Base-by-base conservation (phyloP, 2,329 filamentous ascomycete species). In the Talaromyces verruculosus region DNA sequence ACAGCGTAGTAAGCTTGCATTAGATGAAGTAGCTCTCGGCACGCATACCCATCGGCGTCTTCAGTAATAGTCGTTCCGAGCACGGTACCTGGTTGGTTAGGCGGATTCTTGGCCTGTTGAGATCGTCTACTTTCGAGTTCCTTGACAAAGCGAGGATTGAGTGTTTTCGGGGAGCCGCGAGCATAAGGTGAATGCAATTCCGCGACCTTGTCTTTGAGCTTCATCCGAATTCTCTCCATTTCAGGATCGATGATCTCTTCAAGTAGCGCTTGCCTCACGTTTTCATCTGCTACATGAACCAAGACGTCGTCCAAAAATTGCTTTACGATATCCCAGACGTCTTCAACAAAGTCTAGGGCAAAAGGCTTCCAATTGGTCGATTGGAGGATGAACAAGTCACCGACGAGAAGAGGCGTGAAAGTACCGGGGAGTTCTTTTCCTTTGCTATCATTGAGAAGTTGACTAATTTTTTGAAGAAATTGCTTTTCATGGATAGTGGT, bases 141-240 rank as follows among this genome's bases (percentile, higher is more conserved):
- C 19, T 73, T 67, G 2, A 69, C 74, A 39, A 75, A 74, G 49
- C 73, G 74, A 30, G 73, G 73, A 63, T 79, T 79, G 65, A 76
- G 78, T 1, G 78, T 79, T 19, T 77, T 72, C 0, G 75, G 72
- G 65, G 76, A 74, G 0, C 75, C 70, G 33, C 45, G 63, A 51
- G 69, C 82, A 73, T 84, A 79, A 5, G 76, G 82, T 11, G 73
- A 70, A 0, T 88, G 72, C 1, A 89, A 70, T 61, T 84, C 79
- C 0, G 66, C 62, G 0, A 81, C 45, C 51, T 66, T 66, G n/a
- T 66, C 60, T 60, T 60, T 60, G 41, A 66, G 53, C 3, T 55
- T 57, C 8, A 3, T 8, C 11, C 63, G 7, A 10, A 8, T 63
- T 1, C 10, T 28, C 11, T 66, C 65, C 65, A 66, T 66, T 8